Conservation (phyloP, 2,329 filamentous ascomycete species). For the Fusarium newnesense region DNA sequence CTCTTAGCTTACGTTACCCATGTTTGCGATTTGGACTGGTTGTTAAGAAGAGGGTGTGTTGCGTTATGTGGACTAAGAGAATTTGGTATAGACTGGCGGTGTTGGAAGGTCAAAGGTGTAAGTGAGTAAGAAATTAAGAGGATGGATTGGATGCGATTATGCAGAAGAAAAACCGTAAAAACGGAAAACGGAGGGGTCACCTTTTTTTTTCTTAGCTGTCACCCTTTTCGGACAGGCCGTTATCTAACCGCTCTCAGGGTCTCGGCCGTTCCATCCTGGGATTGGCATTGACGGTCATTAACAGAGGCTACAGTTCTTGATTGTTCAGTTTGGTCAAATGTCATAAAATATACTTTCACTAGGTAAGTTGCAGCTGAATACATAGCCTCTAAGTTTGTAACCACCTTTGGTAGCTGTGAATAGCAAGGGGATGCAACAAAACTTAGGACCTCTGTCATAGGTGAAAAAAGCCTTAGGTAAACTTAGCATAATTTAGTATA, state of each 20-base stretch:
- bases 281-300: not conserved
- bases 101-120: slow-evolving; percentile 21
- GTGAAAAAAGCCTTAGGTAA: too few species aligned
- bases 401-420: not conserved
- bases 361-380: not conserved
- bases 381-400: not conserved
- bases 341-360: not conserved
- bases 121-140: slow-evolving; percentile 15
- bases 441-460: too few species aligned
- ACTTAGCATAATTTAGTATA: too few species aligned
- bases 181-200: slow-evolving; percentile 33
- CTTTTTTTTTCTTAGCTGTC: slow-evolving; percentile 12
- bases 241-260: slow-evolving; percentile 32
- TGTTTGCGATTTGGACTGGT: slow-evolving; percentile 38
- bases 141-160: slow-evolving; percentile 14
- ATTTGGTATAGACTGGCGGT: slow-evolving; percentile 26
- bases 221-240: slow-evolving; percentile 26
- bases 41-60: slow-evolving; percentile 3
- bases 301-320: not conserved
- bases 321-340: not conserved
- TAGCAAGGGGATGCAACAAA: too few species aligned
- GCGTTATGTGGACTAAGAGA: slow-evolving; percentile 3
- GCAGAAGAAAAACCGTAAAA: slow-evolving; percentile 12
- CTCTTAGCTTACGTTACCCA: slow-evolving; percentile 50
- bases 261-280: slow-evolving; percentile 31